A percentile compares a stretch with the other conserved stretches of the same genome.
Conservation (phyloP, 148 eudicot genomes). For the Beta vulgaris region DNA sequence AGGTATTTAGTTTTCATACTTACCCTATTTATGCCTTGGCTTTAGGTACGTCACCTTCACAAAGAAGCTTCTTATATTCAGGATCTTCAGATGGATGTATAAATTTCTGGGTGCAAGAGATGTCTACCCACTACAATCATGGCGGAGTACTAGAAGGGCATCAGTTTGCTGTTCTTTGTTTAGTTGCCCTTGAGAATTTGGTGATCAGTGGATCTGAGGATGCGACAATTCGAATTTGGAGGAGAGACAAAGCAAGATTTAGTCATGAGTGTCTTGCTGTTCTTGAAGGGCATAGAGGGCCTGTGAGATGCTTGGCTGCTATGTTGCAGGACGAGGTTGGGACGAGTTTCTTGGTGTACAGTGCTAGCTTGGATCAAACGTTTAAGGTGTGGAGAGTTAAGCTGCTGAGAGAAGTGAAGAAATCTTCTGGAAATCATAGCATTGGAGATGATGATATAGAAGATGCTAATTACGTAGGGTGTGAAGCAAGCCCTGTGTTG, state of each 20-base stretch:
- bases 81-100: slow-evolving; percentile 68
- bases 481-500: slow-evolving; percentile 45
- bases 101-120: slow-evolving; percentile 65
- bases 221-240: slow-evolving; percentile 60
- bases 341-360: slow-evolving; percentile 45
- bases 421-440: background rate
- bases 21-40: slow-evolving; percentile 63
- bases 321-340: slow-evolving; percentile 33
- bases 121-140: slow-evolving; percentile 57
- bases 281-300: slow-evolving; percentile 64
- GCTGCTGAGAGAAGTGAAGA: slow-evolving; percentile 35
- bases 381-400: slow-evolving; percentile 70
- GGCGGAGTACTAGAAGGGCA: slow-evolving; percentile 67
- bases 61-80: slow-evolving; percentile 49
- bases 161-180: slow-evolving; percentile 50
- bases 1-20: slow-evolving; percentile 55
- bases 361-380: slow-evolving; percentile 60
- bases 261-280: slow-evolving; percentile 56
- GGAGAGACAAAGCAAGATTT: slow-evolving; percentile 44
- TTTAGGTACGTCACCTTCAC: slow-evolving; percentile 30
- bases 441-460: background rate
- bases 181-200: slow-evolving; percentile 43
- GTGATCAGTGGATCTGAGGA: slow-evolving; percentile 73
- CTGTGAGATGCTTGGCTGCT: slow-evolving; percentile 57
- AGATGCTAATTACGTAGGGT: slow-evolving; percentile 17